phyloP scores from a whole-genome alignment of 208 protist genomes.

The Crithidia mellificae region DNA sequence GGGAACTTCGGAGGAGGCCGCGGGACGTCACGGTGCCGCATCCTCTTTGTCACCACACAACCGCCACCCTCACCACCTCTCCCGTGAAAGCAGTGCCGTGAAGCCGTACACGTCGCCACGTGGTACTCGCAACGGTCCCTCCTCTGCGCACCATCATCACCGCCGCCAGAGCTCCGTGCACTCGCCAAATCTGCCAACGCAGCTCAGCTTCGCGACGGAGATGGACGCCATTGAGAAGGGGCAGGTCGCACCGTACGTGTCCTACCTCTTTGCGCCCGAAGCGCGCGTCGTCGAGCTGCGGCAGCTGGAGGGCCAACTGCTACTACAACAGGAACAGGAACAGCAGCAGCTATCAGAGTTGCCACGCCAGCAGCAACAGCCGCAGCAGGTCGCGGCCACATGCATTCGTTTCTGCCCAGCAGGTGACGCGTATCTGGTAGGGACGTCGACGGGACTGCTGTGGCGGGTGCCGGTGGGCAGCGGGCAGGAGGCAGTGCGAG shows the following conservation, averaged over 20 bases:
- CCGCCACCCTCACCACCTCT: no score
- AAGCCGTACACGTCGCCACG: background rate
- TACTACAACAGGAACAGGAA: no score
- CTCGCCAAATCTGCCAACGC: constrained; percentile 18
- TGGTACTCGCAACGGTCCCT: background rate
- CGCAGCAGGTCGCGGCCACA: constrained; percentile 30
- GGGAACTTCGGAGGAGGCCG: background rate
- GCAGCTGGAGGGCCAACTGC: constrained; percentile 19
- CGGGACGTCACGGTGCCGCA: background rate
- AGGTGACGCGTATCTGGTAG: constrained; percentile 52
- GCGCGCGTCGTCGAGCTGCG: constrained; percentile 45
- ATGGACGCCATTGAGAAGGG: constrained; percentile 44
- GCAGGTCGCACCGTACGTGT: constrained; percentile 34
- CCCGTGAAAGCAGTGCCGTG: background rate
- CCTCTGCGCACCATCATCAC: background rate
- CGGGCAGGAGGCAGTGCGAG: constrained; percentile 9
- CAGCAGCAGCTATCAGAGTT: no score
- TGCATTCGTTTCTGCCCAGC: constrained; percentile 48
- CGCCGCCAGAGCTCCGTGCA: background rate
- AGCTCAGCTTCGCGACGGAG: constrained; percentile 28
- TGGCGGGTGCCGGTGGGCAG: constrained; percentile 42
- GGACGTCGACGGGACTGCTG: constrained; percentile 45
- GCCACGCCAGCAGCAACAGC: no score
- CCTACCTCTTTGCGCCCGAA: constrained; percentile 60
- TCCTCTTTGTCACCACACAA: no score